Evolutionary conservation across 768 basidiomycete species (phyloP), one percentile per base, ranked within the genome.

Genomic region (Sistotremastrum suecicum): DNA sequence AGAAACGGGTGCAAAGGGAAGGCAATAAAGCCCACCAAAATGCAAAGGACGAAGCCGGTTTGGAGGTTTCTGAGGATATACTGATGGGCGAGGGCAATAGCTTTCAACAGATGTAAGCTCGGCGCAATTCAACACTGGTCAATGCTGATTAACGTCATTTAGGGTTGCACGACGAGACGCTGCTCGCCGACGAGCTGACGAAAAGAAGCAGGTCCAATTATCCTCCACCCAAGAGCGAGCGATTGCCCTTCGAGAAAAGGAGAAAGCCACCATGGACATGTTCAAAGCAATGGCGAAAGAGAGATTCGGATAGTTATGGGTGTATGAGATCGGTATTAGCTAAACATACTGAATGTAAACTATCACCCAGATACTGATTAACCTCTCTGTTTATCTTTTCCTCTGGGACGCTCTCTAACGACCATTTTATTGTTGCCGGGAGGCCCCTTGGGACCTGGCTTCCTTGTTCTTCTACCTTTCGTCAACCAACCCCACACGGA

Each of bases 211-310:
- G 41, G 81, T 81, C 37, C 74, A 70, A 46, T 55, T 56, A 3
- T 66, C 68, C 30, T 71, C 61, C 1, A 57, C 67, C 8, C 71
- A 76, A 37, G 87, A 91, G 56, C 74, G 83, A 46, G 68, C 72
- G 0, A 66, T 55, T 28, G 78, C 73, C 4, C 66, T 78, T 48
- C 78, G 73, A 53, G 78, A 83, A 56, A 91, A 86, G 57, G 90
- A 95, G 55, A 80, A 78, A 59, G 84, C 79, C 11, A 95, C 89
- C 0, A 97, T 97, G 88, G 88, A 88, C 47, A 92, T 91, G 89
- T 90, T 95, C 62, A 85, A 85, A 63, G 78, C 82, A 52, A 65
- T 94, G 58, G 91, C 90, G n/a, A 89, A 84, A 59, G 72, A 84
- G 56, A 68, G 84, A 46, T 94, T 86, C 53, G 89, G 88, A 32